phyloP scores from a whole-genome alignment of 2,329 filamentous ascomycete genomes.

The Arthrobotrys sphaeroides region DNA sequence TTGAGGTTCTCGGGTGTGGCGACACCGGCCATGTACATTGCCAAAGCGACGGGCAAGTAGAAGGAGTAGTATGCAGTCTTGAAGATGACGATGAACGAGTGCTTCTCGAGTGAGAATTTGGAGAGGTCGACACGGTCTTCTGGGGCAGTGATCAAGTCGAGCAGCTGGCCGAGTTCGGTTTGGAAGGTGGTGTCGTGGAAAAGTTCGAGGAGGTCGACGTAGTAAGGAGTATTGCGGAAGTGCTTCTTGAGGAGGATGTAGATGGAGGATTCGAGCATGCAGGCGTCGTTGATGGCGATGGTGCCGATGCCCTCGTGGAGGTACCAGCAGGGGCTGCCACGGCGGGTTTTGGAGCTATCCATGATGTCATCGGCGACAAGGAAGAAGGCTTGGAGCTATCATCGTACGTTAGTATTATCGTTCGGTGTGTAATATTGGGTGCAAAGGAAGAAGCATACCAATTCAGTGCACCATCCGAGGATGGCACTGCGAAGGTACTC shows the following conservation, averaged over 20 bases:
- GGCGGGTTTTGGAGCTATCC: conserved; percentile 93
- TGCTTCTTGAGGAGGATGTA: conserved; percentile 92
- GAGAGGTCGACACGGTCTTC: conserved; percentile 91
- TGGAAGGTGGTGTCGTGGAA: conserved; percentile 94
- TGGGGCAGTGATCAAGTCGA: conserved; percentile 92
- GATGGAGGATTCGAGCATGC: conserved; percentile 91
- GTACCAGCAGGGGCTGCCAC: conserved; percentile 97
- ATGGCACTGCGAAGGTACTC: conserved; percentile 89
- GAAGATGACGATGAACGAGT: conserved; percentile 98
- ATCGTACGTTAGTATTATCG: neutral
- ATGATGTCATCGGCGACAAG: conserved; percentile 98
- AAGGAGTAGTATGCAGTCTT: conserved; percentile 99
- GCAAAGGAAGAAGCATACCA: conserved; percentile 61
- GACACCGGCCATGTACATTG: conserved; percentile 83
- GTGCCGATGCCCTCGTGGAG: conserved; percentile 77
- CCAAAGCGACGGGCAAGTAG: conserved; percentile 94
- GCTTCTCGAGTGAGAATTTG: conserved; percentile 96
- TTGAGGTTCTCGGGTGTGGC: conserved; percentile 89
- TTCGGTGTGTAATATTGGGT: neutral
- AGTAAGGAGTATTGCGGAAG: conserved; percentile 86
- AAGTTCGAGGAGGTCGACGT: conserved; percentile 90
- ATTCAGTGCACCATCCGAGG: conserved; percentile 96
- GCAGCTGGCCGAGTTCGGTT: conserved; percentile 93
- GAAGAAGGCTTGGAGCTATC: conserved; percentile 90
- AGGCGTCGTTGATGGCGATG: conserved; percentile 97